A percentile compares a stretch with the other conserved stretches of the same genome.
Conservation (phyloP, 352 stramenopile genomes). For the Phytopythium montanum region DNA sequence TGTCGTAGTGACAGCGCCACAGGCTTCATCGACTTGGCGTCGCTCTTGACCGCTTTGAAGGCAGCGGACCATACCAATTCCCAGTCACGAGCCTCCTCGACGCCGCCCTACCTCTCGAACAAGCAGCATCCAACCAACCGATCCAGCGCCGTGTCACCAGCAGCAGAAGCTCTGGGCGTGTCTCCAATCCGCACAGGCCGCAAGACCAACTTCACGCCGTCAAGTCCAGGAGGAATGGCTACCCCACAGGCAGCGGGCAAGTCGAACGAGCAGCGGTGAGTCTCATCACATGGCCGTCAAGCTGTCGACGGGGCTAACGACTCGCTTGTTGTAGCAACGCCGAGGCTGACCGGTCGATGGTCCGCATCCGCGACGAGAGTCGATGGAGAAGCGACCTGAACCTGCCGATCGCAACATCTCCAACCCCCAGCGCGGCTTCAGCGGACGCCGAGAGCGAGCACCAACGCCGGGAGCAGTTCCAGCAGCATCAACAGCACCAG, state of each 20-base stretch:
- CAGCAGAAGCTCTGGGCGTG: slow-evolving; percentile 16
- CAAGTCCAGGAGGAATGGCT: background rate
- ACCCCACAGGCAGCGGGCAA: slow-evolving; percentile 50
- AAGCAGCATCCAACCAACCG: background rate
- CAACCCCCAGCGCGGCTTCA: slow-evolving; percentile 12
- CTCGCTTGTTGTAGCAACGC: slow-evolving; percentile 28
- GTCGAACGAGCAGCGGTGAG: slow-evolving; percentile 64
- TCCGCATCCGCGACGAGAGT: slow-evolving; percentile 68
- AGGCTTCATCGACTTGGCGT: slow-evolving; percentile 33
- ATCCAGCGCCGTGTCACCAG: background rate
- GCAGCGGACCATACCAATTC: slow-evolving; percentile 42
- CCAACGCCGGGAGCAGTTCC: slow-evolving; percentile 10
- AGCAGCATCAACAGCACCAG: slow-evolving; percentile 21
- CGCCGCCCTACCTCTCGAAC: slow-evolving; percentile 10
- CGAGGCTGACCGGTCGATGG: slow-evolving; percentile 56
- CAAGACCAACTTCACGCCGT: slow-evolving; percentile 33
- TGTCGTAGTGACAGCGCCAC: slow-evolving; percentile 42
- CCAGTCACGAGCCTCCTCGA: slow-evolving; percentile 22
- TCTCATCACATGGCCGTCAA: too few relatives aligned
- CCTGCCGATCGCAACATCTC: slow-evolving; percentile 13
- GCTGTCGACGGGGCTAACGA: too few relatives aligned
- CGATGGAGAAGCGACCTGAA: slow-evolving; percentile 53
- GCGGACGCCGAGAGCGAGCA: slow-evolving; percentile 4
- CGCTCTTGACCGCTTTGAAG: slow-evolving; percentile 49
- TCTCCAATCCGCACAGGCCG: slow-evolving; percentile 60